phyloP scores from a whole-genome alignment of 2,329 filamentous ascomycete species.

The Sporothrix phasma region DNA sequence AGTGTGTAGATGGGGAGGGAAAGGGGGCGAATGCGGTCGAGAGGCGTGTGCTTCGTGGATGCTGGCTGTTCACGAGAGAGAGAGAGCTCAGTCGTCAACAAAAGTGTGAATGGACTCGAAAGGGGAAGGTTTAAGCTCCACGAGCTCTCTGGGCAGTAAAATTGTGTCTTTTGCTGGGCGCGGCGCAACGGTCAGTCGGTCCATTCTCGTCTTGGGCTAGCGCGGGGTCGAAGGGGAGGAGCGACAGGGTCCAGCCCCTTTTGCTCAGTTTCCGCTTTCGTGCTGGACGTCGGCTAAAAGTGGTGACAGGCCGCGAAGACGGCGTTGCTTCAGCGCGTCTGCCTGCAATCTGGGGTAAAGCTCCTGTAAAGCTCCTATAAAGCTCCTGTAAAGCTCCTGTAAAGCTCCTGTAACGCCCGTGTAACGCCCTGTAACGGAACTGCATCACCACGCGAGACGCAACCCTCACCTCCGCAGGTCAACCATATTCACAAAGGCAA shows the following conservation, averaged over 20 bases:
- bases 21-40: not conserved
- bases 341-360: not conserved
- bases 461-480: too few species aligned
- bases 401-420: too few species aligned
- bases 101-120: not conserved
- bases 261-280: not conserved
- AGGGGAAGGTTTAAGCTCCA: conserved; percentile 6
- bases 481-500: too few species aligned
- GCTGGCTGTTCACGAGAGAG: not conserved
- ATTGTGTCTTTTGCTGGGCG: conserved; percentile 2
- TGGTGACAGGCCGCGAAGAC: not conserved
- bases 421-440: too few species aligned
- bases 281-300: too few species aligned
- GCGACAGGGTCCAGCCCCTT: not conserved
- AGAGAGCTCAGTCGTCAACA: not conserved
- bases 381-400: too few species aligned
- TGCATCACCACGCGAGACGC: too few species aligned
- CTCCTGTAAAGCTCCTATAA: too few species aligned
- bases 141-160: not conserved
- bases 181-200: not conserved
- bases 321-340: not conserved
- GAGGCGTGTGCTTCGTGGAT: not conserved
- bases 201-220: conserved; percentile 8
- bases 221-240: conserved; percentile 6
- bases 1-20: too few species aligned